A percentile compares a stretch with the other conserved stretches of the same genome.
These are phyloP conservation scores for Mangifera indica DNA, from an alignment of 345 rosid genomes.

Conservation along the genomic window DNA sequence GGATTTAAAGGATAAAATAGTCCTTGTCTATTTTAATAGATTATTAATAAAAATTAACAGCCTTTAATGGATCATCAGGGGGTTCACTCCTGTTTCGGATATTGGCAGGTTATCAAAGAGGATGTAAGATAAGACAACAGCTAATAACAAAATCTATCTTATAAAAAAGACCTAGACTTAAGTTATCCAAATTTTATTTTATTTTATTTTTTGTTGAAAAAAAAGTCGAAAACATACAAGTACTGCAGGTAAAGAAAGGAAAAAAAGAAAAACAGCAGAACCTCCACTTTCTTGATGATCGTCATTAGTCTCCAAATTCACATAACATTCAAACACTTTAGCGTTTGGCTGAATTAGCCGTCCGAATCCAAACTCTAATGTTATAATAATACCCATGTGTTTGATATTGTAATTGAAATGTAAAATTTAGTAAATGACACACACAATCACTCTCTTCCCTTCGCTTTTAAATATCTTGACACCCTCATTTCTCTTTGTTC, in stretches of 20 bases:
- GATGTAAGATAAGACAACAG: too few species aligned
- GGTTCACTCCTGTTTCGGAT: too few species aligned
- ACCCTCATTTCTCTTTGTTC: not conserved
- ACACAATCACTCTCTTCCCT: not conserved
- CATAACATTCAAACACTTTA: not conserved
- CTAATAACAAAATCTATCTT: too few species aligned
- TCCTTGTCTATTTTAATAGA: too few species aligned
- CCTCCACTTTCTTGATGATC: not conserved
- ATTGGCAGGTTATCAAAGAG: too few species aligned
- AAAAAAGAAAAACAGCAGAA: not conserved
- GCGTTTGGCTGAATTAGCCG: conserved; percentile 22
- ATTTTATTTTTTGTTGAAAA: not conserved
- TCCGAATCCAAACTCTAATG: conserved; percentile 24
- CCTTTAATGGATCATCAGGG: too few species aligned
- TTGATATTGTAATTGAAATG: not conserved
- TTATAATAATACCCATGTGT: not conserved
- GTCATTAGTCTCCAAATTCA: not conserved
- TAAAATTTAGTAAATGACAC: not conserved
- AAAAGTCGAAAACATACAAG: not conserved
- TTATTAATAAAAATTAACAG: too few species aligned
- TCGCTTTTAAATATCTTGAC: not conserved
- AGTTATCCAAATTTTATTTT: too few species aligned
- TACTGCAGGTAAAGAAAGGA: not conserved
- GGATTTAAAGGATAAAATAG: too few species aligned
- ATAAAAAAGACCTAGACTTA: too few species aligned